Evolutionary conservation across 371 early-diverging fungal species (phyloP).

Genomic region (Saksenaea vasiformis): DNA sequence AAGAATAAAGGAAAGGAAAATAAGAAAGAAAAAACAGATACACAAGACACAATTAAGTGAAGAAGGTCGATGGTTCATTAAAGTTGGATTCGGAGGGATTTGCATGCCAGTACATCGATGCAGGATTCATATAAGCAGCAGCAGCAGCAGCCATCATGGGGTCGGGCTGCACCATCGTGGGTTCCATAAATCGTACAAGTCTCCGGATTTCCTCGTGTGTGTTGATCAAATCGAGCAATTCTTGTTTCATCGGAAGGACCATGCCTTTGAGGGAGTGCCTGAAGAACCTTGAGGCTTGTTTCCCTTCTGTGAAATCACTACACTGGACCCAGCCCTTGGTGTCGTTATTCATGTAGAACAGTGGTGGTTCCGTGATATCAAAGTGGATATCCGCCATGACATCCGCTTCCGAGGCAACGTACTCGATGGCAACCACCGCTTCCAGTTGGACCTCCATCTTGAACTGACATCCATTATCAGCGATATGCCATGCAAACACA

Average conservation of each 20-base stretch:
- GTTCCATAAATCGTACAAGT: slow-evolving; percentile 39
- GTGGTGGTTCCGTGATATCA: slow-evolving; percentile 62
- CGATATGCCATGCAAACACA: slow-evolving; percentile 73
- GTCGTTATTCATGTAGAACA: slow-evolving; percentile 61
- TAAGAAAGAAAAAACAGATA: not conserved
- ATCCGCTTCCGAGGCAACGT: slow-evolving; percentile 47
- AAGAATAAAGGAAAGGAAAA: not conserved
- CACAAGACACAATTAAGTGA: not conserved
- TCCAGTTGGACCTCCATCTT: slow-evolving; percentile 70
- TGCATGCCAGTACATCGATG: not conserved
- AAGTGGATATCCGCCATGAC: slow-evolving; percentile 59
- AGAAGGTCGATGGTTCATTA: slow-evolving; percentile 2
- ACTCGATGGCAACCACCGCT: slow-evolving; percentile 60
- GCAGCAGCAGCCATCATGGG: slow-evolving; percentile 3
- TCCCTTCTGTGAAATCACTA: slow-evolving; percentile 56
- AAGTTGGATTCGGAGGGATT: not conserved
- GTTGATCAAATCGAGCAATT: slow-evolving; percentile 37
- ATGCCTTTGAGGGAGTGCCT: slow-evolving; percentile 68
- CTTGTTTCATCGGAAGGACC: slow-evolving; percentile 52
- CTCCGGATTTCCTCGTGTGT: slow-evolving; percentile 43
- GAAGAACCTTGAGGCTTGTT: slow-evolving; percentile 46
- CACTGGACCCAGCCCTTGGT: slow-evolving; percentile 61
- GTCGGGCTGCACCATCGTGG: not conserved
- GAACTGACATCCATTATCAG: slow-evolving; percentile 67
- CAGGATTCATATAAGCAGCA: slow-evolving; percentile 2